phyloP scores from a whole-genome alignment of 2,329 filamentous ascomycete genomes.

The Magnaporthales sp. region DNA sequence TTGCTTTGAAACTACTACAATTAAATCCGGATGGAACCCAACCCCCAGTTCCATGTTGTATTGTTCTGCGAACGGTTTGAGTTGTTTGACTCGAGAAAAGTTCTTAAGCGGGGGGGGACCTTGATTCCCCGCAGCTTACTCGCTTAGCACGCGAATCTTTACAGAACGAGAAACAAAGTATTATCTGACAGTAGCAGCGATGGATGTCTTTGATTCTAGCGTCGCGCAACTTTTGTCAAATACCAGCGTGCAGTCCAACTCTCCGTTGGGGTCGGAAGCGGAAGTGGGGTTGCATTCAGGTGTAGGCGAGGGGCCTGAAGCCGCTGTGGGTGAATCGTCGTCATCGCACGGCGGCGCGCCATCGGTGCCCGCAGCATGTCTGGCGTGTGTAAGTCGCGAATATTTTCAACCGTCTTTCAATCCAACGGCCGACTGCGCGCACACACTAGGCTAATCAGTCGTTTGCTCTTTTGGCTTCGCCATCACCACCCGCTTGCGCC shows the following conservation, averaged over 20 bases:
- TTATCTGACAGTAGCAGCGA: neutral
- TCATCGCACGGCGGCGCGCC: neutral
- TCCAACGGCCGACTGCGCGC: no score
- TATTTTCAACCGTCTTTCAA: no score
- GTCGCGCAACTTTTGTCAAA: neutral
- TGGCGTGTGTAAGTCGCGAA: conserved; percentile 9
- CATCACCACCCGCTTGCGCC: neutral
- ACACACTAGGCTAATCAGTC: neutral
- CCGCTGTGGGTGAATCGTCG: neutral
- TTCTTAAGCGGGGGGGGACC: neutral
- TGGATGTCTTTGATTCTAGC: neutral
- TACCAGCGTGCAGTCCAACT: neutral
- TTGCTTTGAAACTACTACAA: neutral
- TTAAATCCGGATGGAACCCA: neutral
- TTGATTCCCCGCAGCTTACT: neutral
- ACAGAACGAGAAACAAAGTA: neutral
- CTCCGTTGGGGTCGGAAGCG: neutral
- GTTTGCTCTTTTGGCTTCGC: neutral
- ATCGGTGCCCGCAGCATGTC: conserved; percentile 4
- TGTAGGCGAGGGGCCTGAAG: neutral
- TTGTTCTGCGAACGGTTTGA: no score
- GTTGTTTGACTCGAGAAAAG: neutral
- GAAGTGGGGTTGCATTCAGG: neutral
- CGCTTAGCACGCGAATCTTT: neutral
- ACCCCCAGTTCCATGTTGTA: neutral